Conservation (phyloP, 805 yeast species). For the Cephaloascus albidus region DNA sequence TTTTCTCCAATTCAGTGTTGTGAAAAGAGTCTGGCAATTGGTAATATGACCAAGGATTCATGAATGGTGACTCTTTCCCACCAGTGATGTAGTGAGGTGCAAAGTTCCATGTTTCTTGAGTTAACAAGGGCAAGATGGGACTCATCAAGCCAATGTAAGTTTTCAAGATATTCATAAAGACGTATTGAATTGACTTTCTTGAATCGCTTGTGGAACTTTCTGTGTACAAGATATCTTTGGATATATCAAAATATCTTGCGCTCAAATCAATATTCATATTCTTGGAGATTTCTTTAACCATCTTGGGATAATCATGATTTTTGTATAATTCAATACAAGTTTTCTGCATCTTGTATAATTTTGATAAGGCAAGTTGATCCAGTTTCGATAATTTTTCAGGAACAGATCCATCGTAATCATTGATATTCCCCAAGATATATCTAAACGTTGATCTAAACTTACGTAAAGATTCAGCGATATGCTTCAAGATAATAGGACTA, state of each 20-base stretch:
- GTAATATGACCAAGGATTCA: slow-evolving; percentile 29
- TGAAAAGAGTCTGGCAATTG: slow-evolving; percentile 22
- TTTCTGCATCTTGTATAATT: slow-evolving; percentile 37
- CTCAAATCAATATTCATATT: slow-evolving; percentile 73
- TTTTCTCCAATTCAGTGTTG: slow-evolving; percentile 24
- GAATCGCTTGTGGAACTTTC: slow-evolving; percentile 37
- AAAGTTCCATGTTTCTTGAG: slow-evolving; percentile 83
- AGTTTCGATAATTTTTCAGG: slow-evolving; percentile 20
- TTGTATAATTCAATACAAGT: slow-evolving; percentile 37
- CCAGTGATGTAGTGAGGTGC: slow-evolving; percentile 23
- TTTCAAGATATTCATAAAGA: slow-evolving; percentile 46
- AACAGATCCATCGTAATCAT: slow-evolving; percentile 15
- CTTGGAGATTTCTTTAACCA: slow-evolving; percentile 55
- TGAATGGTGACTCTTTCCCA: slow-evolving; percentile 33
- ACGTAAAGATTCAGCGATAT: slow-evolving; percentile 73
- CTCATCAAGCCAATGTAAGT: slow-evolving; percentile 60
- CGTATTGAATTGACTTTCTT: slow-evolving; percentile 59
- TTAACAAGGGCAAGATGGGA: slow-evolving; percentile 75
- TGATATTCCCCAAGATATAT: slow-evolving; percentile 73
- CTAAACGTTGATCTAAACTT: slow-evolving; percentile 77
- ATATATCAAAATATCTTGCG: slow-evolving; percentile 75
- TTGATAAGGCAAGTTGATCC: slow-evolving; percentile 58
- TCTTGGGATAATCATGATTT: slow-evolving; percentile 56
- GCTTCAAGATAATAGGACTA: slow-evolving; percentile 61
- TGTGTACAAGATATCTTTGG: slow-evolving; percentile 80